A percentile compares a stretch with the other conserved stretches of the same genome.
These are phyloP conservation scores for Phoma sp. DNA, from an alignment of 2,329 filamentous ascomycete genomes.

Conservation along the genomic window DNA sequence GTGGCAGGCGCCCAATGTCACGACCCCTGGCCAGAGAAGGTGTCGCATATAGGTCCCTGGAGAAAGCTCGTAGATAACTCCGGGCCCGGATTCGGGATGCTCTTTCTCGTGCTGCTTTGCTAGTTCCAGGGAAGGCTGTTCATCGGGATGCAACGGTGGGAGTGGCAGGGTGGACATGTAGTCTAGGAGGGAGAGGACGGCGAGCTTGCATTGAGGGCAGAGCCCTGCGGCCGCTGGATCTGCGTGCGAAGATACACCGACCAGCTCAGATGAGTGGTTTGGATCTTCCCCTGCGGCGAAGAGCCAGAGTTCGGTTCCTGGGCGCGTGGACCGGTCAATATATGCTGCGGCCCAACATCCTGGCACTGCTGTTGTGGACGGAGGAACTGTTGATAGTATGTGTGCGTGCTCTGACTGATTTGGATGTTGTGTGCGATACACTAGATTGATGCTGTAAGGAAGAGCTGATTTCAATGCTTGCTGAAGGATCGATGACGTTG, in stretches of 20 bases:
- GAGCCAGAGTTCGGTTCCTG: conserved; percentile 70
- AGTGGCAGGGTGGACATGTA: conserved; percentile 36
- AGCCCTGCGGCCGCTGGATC: conserved; percentile 1
- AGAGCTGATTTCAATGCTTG: conserved; percentile 57
- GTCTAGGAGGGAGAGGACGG: conserved; percentile 36
- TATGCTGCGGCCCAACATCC: conserved; percentile 64
- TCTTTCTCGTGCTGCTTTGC: conserved; percentile 39
- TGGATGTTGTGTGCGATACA: conserved; percentile 68
- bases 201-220: conserved; percentile 37
- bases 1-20: conserved; percentile 55
- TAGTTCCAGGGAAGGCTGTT: conserved; percentile 29
- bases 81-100: conserved; percentile 28
- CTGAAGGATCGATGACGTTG: conserved; percentile 58
- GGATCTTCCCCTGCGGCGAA: conserved; percentile 52
- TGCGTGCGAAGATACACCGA: not conserved
- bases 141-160: conserved; percentile 37
- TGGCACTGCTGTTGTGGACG: conserved; percentile 18
- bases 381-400: conserved; percentile 49
- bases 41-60: conserved; percentile 40
- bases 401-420: conserved; percentile 48
- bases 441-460: conserved; percentile 65
- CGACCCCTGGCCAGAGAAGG: conserved; percentile 42
- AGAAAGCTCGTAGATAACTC: conserved; percentile 24
- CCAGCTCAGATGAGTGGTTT: conserved; percentile 16
- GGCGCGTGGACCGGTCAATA: conserved; percentile 64